Percentiles rank a stretch among this genome's conserved stretches.
phyloP scores from a whole-genome alignment of 2,329 filamentous ascomycete species.

The Colletotrichum eleusines region DNA sequence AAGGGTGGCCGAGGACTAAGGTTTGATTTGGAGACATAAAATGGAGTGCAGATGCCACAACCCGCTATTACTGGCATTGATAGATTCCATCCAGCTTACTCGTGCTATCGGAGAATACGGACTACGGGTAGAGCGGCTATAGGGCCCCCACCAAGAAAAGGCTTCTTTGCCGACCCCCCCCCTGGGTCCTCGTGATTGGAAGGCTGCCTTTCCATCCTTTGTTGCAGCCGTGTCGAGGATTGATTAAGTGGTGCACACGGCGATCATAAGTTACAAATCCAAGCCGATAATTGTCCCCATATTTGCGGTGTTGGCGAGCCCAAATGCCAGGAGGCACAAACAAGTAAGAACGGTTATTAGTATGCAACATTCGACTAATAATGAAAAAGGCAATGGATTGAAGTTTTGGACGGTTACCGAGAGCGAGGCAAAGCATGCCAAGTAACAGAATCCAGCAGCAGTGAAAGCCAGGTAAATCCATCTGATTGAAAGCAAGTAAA shows the following conservation, averaged over 20 bases:
- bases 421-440: not conserved
- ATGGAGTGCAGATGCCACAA: not conserved
- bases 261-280: not conserved
- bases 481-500: not conserved
- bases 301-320: not conserved
- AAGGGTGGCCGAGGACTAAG: not conserved
- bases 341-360: no score
- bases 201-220: not conserved
- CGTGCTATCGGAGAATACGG: not conserved
- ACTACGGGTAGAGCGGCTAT: not conserved
- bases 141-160: no score
- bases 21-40: not conserved
- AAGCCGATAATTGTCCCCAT: no score
- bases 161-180: not conserved
- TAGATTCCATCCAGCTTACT: not conserved
- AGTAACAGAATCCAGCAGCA: not conserved
- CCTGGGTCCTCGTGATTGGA: not conserved
- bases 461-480: not conserved
- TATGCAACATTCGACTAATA: no score
- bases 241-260: not conserved
- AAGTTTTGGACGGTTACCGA: not conserved
- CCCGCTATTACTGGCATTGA: not conserved
- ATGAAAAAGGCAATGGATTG: no score
- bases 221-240: not conserved
- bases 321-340: not conserved